A percentile compares a stretch with the other conserved stretches of the same genome.
phyloP scores from a whole-genome alignment of 73 alveolate species.

The Blepharisma japonicum region DNA sequence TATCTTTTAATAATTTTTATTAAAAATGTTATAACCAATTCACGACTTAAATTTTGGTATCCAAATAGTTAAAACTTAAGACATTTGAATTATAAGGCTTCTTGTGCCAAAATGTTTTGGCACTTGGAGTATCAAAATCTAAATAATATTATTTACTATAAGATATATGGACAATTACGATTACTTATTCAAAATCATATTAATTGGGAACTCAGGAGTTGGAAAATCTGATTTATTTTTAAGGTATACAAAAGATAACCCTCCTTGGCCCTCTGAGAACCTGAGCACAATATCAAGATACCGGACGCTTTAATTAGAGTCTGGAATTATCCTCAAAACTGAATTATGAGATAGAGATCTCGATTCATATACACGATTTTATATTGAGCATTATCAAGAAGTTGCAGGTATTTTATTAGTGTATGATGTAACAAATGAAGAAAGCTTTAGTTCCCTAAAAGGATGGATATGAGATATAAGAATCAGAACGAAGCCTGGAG shows the following conservation, averaged over 20 bases:
- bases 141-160: no score
- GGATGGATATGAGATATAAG: conserved; percentile 61
- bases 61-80: no score
- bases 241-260: neutral
- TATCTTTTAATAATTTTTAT: no score
- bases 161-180: neutral
- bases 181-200: no score
- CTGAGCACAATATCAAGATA: neutral
- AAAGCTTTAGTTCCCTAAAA: conserved; percentile 45
- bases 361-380: conserved; percentile 66
- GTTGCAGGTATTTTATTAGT: conserved; percentile 61
- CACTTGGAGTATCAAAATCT: no score
- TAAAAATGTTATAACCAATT: no score
- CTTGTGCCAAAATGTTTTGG: no score
- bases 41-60: no score
- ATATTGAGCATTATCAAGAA: conserved; percentile 48
- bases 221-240: neutral
- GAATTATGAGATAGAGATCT: conserved; percentile 91
- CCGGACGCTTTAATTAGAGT: neutral
- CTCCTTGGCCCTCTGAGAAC: neutral
- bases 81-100: no score
- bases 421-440: conserved; percentile 59
- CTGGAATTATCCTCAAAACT: conserved; percentile 50
- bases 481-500: conserved; percentile 49
- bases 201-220: neutral